Evolutionary conservation across 441 rosid genomes (phyloP).

Genomic region (Biscutella laevigata): DNA sequence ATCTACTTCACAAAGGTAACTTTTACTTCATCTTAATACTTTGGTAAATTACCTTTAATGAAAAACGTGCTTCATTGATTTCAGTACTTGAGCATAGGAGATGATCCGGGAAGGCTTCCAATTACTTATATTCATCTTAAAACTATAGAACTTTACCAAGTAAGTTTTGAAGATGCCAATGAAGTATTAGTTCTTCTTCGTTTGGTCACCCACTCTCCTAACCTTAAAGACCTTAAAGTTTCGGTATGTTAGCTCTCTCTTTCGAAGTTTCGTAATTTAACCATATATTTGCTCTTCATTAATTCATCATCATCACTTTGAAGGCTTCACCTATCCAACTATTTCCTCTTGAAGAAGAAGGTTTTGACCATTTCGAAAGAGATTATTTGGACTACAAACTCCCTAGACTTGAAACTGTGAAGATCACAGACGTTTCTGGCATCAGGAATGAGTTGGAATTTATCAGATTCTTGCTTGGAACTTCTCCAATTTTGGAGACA

Average conservation of each 20-base stretch:
- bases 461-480: conserved; percentile 61
- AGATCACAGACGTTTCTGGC: conserved; percentile 61
- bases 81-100: conserved; percentile 87
- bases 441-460: conserved; percentile 70
- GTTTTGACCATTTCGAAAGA: conserved; percentile 47
- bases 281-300: not conserved
- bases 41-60: not conserved
- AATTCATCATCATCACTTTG: not conserved
- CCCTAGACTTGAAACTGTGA: conserved; percentile 45
- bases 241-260: conserved; percentile 45
- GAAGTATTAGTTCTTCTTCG: conserved; percentile 78
- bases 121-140: conserved; percentile 50
- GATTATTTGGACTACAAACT: conserved; percentile 41
- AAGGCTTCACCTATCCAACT: conserved; percentile 57
- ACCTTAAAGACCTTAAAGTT: conserved; percentile 60
- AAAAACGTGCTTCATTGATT: not conserved
- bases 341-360: conserved; percentile 43
- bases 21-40: not conserved
- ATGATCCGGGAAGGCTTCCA: conserved; percentile 50
- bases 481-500: conserved; percentile 55
- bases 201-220: conserved; percentile 72
- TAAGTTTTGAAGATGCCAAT: conserved; percentile 78
- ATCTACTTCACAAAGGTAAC: conserved; percentile 87
- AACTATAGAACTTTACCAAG: conserved; percentile 66
- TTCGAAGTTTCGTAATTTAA: conserved; percentile 2